Conservation (phyloP, 106 monocot species). For the Hemerocallis citrina region DNA sequence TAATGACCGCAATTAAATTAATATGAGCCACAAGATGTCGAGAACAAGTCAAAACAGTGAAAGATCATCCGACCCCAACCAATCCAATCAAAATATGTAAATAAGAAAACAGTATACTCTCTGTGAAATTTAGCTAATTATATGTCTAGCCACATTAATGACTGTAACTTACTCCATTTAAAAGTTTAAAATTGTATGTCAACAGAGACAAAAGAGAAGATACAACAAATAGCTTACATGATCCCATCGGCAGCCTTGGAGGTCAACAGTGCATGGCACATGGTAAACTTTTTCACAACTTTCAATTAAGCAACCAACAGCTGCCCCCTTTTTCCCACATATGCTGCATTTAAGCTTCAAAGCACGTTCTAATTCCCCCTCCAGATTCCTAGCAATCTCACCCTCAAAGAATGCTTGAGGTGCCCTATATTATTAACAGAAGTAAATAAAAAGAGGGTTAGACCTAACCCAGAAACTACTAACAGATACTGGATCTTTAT, state of each 20-base stretch:
- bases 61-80: no score
- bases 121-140: no score
- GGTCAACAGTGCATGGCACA: constrained; percentile 56
- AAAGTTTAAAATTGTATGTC: no score
- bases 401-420: constrained; percentile 66
- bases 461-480: background rate
- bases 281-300: constrained; percentile 62
- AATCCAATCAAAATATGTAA: no score
- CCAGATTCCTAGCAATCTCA: constrained; percentile 53
- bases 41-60: no score
- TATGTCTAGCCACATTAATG: no score
- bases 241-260: constrained; percentile 58
- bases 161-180: no score
- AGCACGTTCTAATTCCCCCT: constrained; percentile 51
- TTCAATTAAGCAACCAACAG: constrained; percentile 63
- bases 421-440: constrained; percentile 37
- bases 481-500: background rate
- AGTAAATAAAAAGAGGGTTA: background rate
- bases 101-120: no score
- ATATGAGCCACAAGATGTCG: no score
- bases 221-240: constrained; percentile 20
- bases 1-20: no score
- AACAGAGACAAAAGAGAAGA: background rate
- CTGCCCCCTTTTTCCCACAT: constrained; percentile 73
- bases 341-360: constrained; percentile 63